Percentiles rank a stretch among this genome's conserved stretches.
Conservation (phyloP, 1,284 basidiomycete genomes). For the Moniliella sp. region DNA sequence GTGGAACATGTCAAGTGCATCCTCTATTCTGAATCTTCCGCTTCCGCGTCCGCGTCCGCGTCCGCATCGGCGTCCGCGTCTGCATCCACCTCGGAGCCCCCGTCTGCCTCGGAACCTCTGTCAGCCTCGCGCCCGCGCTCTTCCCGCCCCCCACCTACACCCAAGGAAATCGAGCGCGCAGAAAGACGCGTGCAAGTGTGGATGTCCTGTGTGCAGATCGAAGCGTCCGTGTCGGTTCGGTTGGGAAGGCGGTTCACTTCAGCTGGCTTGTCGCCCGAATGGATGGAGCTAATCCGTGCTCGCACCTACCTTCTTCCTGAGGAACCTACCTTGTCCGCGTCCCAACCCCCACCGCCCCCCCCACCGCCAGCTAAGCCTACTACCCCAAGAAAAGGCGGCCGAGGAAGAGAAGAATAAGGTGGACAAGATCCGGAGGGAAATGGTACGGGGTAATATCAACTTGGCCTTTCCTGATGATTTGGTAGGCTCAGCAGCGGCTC, state of each 20-base stretch:
- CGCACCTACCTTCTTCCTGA: conserved; percentile 5
- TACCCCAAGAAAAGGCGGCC: no score
- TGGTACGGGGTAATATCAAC: no score
- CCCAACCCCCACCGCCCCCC: conserved; percentile 8
- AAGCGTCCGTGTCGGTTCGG: conserved; percentile 14
- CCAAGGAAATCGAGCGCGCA: conserved; percentile 7
- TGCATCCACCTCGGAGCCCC: not conserved
- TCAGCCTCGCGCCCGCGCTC: conserved; percentile 4
- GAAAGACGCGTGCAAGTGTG: conserved; percentile 14
- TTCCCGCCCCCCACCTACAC: conserved; percentile 10
- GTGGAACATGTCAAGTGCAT: conserved; percentile 7
- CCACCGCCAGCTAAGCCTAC: no score
- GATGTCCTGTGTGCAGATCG: conserved; percentile 16
- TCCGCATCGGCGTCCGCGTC: no score
- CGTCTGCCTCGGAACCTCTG: no score
- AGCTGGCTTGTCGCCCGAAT: conserved; percentile 10
- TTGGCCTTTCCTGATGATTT: conserved; percentile 4
- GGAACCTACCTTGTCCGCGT: no score
- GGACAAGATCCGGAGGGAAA: conserved; percentile 5
- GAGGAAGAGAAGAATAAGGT: conserved; percentile 3
- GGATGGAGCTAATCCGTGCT: conserved; percentile 12
- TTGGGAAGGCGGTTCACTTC: conserved; percentile 13
- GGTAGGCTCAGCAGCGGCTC: conserved; percentile 4
- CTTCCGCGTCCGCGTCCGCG: no score
- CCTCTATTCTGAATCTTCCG: not conserved